phyloP scores from a whole-genome alignment of 495 filamentous ascomycete genomes.

The Hypoxylon lienhwacheense region DNA sequence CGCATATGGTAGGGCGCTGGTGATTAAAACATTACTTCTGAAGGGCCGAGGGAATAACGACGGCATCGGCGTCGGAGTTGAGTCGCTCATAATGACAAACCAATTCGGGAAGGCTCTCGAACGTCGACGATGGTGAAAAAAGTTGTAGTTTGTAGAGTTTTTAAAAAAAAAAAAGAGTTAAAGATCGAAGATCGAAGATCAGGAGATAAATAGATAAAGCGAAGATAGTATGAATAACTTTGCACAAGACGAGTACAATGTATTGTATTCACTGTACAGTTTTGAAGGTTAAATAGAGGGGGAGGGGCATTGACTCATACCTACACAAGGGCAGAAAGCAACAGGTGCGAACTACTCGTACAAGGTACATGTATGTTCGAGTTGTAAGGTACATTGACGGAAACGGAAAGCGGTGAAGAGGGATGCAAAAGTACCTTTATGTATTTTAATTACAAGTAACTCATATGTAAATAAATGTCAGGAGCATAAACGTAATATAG shows the following conservation, averaged over 20 bases:
- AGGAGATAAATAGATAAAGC: no score
- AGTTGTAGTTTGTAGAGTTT: neutral
- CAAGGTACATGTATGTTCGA: no score
- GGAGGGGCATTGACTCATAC: conserved; percentile 36
- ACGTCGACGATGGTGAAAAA: conserved; percentile 3
- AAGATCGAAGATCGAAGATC: no score
- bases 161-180: conserved; percentile 1
- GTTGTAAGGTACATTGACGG: neutral
- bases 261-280: no score
- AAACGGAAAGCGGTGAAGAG: conserved; percentile 18
- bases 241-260: no score
- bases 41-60: conserved; percentile 48
- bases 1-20: conserved; percentile 78
- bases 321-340: conserved; percentile 19
- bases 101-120: neutral
- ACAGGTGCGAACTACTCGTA: no score
- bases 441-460: neutral
- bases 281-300: conserved; percentile 19
- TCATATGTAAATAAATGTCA: no score
- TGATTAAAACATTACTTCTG: conserved; percentile 60
- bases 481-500: no score
- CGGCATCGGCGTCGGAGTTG: conserved; percentile 13
- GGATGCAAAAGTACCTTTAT: neutral
- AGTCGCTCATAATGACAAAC: conserved; percentile 22
- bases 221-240: no score